phyloP scores from a whole-genome alignment of 352 stramenopile species.

The Blastocystis sp. region DNA sequence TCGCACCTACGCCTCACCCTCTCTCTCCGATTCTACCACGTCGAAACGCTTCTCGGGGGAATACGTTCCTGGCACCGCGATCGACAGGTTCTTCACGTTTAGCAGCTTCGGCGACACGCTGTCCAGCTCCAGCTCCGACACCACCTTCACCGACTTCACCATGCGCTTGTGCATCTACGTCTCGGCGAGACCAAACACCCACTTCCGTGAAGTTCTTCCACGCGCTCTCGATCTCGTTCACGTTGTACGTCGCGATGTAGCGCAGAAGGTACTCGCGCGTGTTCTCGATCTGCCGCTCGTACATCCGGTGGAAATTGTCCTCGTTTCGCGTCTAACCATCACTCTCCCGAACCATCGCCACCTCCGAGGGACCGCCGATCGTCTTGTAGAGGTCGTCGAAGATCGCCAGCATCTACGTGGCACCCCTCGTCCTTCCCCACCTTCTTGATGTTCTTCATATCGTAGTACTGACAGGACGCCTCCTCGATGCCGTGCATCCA shows the following conservation, averaged over 20 bases:
- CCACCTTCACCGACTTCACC: conserved; percentile 67
- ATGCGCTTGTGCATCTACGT: conserved; percentile 51
- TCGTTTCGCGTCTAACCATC: conserved; percentile 41
- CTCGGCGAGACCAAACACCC: not conserved
- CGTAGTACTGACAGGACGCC: conserved; percentile 86
- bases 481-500: conserved; percentile 96
- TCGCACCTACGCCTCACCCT: conserved; percentile 69
- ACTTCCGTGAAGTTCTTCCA: conserved; percentile 54
- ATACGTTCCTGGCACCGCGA: conserved; percentile 89
- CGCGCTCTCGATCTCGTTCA: conserved; percentile 52
- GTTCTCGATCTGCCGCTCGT: conserved; percentile 51
- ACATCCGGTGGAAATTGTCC: conserved; percentile 52
- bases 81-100: conserved; percentile 76
- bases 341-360: not conserved
- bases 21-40: not conserved
- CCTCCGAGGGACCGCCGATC: conserved; percentile 18
- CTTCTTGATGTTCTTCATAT: conserved; percentile 62
- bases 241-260: conserved; percentile 37
- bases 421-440: not conserved
- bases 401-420: conserved; percentile 12
- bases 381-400: conserved; percentile 45
- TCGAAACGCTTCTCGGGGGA: conserved; percentile 50
- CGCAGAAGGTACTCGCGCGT: conserved; percentile 31
- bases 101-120: conserved; percentile 84
- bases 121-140: conserved; percentile 86